A percentile compares a stretch with the other conserved stretches of the same genome.
These are phyloP conservation scores for Aureobasidium sp. DNA, from an alignment of 2,329 filamentous ascomycete genomes.

Conservation along the genomic window DNA sequence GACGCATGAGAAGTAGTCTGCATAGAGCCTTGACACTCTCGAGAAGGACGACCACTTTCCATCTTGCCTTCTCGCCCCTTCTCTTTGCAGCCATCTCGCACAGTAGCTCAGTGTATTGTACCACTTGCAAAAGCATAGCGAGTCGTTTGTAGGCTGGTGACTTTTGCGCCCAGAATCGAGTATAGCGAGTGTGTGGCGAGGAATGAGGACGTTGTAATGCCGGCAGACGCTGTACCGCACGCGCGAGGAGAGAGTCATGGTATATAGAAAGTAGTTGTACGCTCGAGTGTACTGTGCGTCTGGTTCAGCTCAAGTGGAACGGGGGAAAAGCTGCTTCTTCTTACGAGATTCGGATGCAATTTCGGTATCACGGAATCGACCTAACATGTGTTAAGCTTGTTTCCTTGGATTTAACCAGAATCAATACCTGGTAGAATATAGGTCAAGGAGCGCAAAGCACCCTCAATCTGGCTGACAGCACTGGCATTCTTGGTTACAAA, in stretches of 20 bases:
- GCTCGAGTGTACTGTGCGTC: slow-evolving; percentile 59
- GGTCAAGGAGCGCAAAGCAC: slow-evolving; percentile 79
- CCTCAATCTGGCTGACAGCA: slow-evolving; percentile 92
- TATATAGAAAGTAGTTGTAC: slow-evolving; percentile 88
- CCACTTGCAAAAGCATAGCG: slow-evolving; percentile 74
- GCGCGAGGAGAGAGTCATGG: slow-evolving; percentile 77
- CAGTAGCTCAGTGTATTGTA: slow-evolving; percentile 90
- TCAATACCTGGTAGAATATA: slow-evolving; percentile 80
- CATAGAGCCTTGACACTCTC: slow-evolving; percentile 83
- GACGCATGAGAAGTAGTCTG: slow-evolving; percentile 65
- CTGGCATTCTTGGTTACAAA: slow-evolving; percentile 94
- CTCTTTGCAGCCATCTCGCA: slow-evolving; percentile 96
- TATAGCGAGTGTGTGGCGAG: slow-evolving; percentile 54
- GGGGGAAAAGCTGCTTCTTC: background rate
- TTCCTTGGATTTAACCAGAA: background rate
- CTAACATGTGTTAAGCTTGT: slow-evolving; percentile 32
- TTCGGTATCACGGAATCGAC: slow-evolving; percentile 83
- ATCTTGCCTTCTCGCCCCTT: slow-evolving; percentile 68
- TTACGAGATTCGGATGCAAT: slow-evolving; percentile 80
- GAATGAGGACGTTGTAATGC: slow-evolving; percentile 38
- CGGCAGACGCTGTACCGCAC: slow-evolving; percentile 49
- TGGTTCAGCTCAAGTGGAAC: slow-evolving; percentile 18
- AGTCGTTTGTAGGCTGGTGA: slow-evolving; percentile 68
- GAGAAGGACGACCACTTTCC: slow-evolving; percentile 77
- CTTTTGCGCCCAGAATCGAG: slow-evolving; percentile 52